Conservation (phyloP, 345 rosid species). For the Sisymbrium irio region DNA sequence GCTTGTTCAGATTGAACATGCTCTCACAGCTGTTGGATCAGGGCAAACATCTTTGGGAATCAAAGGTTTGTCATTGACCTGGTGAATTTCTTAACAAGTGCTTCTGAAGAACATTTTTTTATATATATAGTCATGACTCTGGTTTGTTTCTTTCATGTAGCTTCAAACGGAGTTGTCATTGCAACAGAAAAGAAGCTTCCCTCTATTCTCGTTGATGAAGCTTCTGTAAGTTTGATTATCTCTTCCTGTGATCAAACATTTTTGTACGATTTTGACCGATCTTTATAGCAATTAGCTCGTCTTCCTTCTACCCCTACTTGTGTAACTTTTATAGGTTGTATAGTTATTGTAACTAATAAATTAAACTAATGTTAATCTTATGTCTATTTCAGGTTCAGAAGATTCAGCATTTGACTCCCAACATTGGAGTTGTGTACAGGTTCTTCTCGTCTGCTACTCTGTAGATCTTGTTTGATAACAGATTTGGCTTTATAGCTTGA, state of each 20-base stretch:
- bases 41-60: slow-evolving; percentile 95
- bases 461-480: not conserved
- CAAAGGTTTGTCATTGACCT: slow-evolving; percentile 49
- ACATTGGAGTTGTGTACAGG: slow-evolving; percentile 98
- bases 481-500: not conserved
- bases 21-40: slow-evolving; percentile 88
- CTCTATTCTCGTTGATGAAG: slow-evolving; percentile 88
- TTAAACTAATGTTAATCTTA: not conserved
- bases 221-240: slow-evolving; percentile 57
- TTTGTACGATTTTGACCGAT: not conserved
- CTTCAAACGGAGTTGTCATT: slow-evolving; percentile 93
- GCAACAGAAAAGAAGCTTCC: slow-evolving; percentile 96
- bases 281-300: not conserved
- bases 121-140: not conserved
- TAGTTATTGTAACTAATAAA: not conserved
- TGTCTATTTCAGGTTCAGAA: slow-evolving; percentile 73
- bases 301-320: not conserved
- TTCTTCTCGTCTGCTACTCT: slow-evolving; percentile 29
- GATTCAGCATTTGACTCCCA: slow-evolving; percentile 82
- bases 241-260: not conserved
- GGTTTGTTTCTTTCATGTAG: slow-evolving; percentile 39
- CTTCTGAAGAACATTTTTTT: not conserved
- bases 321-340: not conserved
- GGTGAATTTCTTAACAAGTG: not conserved
- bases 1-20: slow-evolving; percentile 98